These are phyloP conservation scores for Perkinsus chesapeaki DNA, from an alignment of 169 alveolate species.

Conservation along the genomic window DNA sequence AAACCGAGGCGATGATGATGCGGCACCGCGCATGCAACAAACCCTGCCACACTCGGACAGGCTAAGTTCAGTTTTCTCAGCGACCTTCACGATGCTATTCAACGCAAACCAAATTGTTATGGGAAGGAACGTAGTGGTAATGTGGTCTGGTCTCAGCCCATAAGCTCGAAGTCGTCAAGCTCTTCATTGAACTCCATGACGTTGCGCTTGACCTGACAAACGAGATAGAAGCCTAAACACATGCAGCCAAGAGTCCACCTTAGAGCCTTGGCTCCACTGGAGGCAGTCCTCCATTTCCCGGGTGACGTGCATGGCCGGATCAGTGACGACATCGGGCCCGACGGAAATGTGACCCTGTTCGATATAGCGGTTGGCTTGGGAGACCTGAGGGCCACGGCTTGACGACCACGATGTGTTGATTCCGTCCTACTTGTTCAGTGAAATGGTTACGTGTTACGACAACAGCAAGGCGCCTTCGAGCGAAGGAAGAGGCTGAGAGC, in stretches of 20 bases:
- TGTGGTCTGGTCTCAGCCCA: constrained; percentile 23
- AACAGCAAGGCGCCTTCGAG: constrained; percentile 93
- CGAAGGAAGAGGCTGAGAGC: constrained; percentile 88
- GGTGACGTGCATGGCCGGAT: constrained; percentile 91
- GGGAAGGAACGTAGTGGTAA: neutral
- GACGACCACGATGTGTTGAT: neutral
- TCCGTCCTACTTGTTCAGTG: constrained; percentile 55
- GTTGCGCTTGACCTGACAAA: constrained; percentile 31
- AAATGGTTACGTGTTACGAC: constrained; percentile 82
- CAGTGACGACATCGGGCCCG: constrained; percentile 88
- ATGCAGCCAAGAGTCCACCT: constrained; percentile 49
- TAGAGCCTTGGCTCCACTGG: constrained; percentile 91
- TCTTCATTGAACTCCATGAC: constrained; percentile 70
- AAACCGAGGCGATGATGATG: neutral
- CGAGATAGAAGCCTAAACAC: neutral
- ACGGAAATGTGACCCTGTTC: constrained; percentile 53
- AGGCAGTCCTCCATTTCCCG: constrained; percentile 92
- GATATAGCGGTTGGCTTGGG: neutral
- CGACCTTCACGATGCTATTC: neutral
- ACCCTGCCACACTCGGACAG: neutral
- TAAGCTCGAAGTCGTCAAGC: constrained; percentile 77
- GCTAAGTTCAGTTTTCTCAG: neutral
- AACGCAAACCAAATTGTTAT: neutral
- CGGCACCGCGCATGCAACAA: neutral
- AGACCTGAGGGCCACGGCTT: neutral